These are phyloP conservation scores for Cytospora piceae DNA, from an alignment of 2,329 filamentous ascomycete species.

Conservation along the genomic window DNA sequence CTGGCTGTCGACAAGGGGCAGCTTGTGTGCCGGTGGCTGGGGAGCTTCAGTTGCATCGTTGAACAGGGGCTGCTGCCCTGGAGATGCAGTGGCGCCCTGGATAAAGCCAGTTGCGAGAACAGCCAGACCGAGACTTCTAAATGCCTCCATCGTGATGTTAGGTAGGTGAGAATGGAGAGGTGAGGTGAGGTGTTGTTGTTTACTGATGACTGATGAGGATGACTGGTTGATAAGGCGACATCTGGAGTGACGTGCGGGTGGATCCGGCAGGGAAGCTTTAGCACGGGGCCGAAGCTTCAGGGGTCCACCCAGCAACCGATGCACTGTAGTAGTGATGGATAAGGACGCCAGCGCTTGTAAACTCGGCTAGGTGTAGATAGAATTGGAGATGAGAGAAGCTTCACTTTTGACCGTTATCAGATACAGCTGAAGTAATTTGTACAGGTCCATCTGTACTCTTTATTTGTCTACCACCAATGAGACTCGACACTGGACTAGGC, in stretches of 20 bases:
- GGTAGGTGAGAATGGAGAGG: not conserved
- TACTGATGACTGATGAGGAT: not conserved
- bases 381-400: too few relatives aligned
- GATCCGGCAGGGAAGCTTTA: too few relatives aligned
- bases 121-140: constrained; percentile 4
- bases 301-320: not conserved
- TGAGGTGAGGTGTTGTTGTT: not conserved
- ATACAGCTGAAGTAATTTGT: too few relatives aligned
- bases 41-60: constrained; percentile 10
- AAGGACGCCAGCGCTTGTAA: too few relatives aligned
- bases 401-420: too few relatives aligned
- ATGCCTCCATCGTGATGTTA: not conserved
- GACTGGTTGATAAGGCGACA: not conserved
- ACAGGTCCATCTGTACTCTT: too few relatives aligned
- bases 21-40: constrained; percentile 32
- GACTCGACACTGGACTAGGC: too few relatives aligned
- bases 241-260: not conserved
- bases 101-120: constrained; percentile 5
- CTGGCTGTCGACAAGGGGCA: constrained; percentile 56
- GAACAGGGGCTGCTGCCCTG: constrained; percentile 24
- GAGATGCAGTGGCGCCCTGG: constrained; percentile 9
- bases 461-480: too few relatives aligned
- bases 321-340: too few relatives aligned
- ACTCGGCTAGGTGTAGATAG: too few relatives aligned
- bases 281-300: not conserved